Conservation (phyloP, 2,329 filamentous ascomycete species). For the Neofusicoccum sp. region DNA sequence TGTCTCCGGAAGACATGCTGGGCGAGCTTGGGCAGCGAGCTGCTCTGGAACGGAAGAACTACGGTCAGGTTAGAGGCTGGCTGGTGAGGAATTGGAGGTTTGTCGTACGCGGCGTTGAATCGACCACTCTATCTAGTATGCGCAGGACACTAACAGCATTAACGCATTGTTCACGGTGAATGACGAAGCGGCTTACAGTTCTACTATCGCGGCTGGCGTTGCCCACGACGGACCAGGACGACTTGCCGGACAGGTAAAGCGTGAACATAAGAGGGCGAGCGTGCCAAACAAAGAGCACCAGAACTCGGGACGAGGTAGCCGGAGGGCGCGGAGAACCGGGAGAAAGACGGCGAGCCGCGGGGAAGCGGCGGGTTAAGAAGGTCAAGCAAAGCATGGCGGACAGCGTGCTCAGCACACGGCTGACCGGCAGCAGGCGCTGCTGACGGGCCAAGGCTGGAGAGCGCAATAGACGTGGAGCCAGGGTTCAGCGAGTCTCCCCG, state of each 20-base stretch:
- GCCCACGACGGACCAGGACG: background rate
- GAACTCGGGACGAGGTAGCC: background rate
- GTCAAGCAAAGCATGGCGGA: conserved; percentile 14
- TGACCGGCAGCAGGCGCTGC: conserved; percentile 15
- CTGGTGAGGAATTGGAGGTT: background rate
- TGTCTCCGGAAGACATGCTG: conserved; percentile 14
- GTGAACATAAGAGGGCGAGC: background rate
- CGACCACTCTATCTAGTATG: background rate
- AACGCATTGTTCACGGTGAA: background rate
- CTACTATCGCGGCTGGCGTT: background rate
- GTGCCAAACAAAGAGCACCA: background rate
- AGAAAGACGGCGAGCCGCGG: background rate
- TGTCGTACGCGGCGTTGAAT: background rate
- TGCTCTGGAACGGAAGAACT: background rate
- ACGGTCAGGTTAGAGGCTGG: background rate
- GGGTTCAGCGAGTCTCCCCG: conserved; percentile 8
- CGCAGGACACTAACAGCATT: background rate
- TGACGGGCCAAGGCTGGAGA: conserved; percentile 12
- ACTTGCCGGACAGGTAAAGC: background rate
- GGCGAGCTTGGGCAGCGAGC: background rate
- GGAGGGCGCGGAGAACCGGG: background rate
- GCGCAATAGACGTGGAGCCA: background rate
- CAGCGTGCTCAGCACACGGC: background rate
- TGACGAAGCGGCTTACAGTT: background rate
- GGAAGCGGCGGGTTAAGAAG: conserved; percentile 13